These are phyloP conservation scores for Stipa capillata DNA, from an alignment of 176 grass and related monocot species.

Conservation along the genomic window DNA sequence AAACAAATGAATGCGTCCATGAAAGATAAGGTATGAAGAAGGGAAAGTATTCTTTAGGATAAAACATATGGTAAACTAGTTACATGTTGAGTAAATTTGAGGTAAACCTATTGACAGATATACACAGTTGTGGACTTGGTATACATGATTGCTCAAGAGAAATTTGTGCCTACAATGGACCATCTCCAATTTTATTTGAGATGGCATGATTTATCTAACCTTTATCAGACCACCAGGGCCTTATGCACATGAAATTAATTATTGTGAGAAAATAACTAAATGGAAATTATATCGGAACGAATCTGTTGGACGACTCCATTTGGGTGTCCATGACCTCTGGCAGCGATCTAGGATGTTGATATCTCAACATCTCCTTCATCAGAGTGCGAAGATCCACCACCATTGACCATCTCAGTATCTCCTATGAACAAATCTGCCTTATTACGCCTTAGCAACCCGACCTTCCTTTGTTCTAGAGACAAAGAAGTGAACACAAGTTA, in stretches of 20 bases:
- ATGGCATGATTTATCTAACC: slow-evolving; percentile 37
- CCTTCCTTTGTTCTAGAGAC: slow-evolving; percentile 67
- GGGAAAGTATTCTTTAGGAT: neutral
- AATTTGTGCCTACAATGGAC: slow-evolving; percentile 31
- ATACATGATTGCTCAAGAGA: slow-evolving; percentile 20
- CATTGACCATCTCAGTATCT: slow-evolving; percentile 41
- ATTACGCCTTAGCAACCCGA: slow-evolving; percentile 39
- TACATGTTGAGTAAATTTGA: slow-evolving; percentile 26
- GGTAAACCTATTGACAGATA: slow-evolving; percentile 24
- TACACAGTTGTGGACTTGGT: slow-evolving; percentile 34
- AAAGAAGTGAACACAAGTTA: slow-evolving; percentile 15
- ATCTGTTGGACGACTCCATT: slow-evolving; percentile 13
- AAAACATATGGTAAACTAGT: slow-evolving; percentile 20
- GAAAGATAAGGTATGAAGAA: neutral
- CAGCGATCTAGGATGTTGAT: slow-evolving; percentile 32
- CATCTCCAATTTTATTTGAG: slow-evolving; percentile 36
- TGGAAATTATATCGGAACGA: slow-evolving; percentile 25
- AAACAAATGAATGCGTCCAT: neutral
- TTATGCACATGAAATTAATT: slow-evolving; percentile 51
- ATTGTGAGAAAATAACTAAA: slow-evolving; percentile 30
- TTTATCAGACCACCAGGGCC: slow-evolving; percentile 31
- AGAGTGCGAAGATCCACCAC: slow-evolving; percentile 52
- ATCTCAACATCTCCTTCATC: slow-evolving; percentile 61
- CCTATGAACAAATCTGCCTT: slow-evolving; percentile 30
- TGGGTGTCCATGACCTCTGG: neutral